Percentiles rank a stretch among this genome's conserved stretches.
phyloP scores from a whole-genome alignment of 1,139 yeast species.

The Suhomyces chickasaworum region DNA sequence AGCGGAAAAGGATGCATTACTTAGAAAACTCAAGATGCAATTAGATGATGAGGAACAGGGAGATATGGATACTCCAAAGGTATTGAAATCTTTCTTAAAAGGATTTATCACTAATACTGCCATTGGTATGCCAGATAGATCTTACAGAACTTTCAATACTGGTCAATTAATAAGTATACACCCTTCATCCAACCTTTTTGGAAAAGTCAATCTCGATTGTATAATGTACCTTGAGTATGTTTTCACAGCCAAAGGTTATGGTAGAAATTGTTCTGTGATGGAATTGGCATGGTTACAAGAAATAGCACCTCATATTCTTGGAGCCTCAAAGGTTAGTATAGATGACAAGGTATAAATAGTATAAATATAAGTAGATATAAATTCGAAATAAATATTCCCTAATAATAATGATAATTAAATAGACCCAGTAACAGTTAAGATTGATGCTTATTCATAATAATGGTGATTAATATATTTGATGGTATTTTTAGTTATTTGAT shows the following conservation, averaged over 20 bases:
- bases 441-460: too few species aligned
- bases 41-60: slow-evolving; percentile 26
- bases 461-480: neutral
- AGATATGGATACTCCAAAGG: slow-evolving; percentile 52
- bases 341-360: slow-evolving; percentile 20
- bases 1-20: slow-evolving; percentile 30
- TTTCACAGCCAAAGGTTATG: slow-evolving; percentile 90
- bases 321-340: slow-evolving; percentile 39
- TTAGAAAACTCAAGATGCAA: slow-evolving; percentile 32
- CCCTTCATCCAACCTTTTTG: slow-evolving; percentile 89
- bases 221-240: slow-evolving; percentile 95
- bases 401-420: too few species aligned
- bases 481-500: too few species aligned
- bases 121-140: slow-evolving; percentile 91
- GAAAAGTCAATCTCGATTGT: slow-evolving; percentile 74
- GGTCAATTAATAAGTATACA: slow-evolving; percentile 86
- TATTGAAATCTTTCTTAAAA: slow-evolving; percentile 74
- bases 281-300: slow-evolving; percentile 87
- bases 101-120: slow-evolving; percentile 90
- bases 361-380: too few species aligned
- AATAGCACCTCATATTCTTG: slow-evolving; percentile 69
- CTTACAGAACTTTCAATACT: slow-evolving; percentile 79
- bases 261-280: slow-evolving; percentile 82
- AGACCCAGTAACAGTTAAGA: neutral
- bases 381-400: too few species aligned